Base-by-base conservation (phyloP, 1,139 yeast species). In the Geotrichum reessii region DNA sequence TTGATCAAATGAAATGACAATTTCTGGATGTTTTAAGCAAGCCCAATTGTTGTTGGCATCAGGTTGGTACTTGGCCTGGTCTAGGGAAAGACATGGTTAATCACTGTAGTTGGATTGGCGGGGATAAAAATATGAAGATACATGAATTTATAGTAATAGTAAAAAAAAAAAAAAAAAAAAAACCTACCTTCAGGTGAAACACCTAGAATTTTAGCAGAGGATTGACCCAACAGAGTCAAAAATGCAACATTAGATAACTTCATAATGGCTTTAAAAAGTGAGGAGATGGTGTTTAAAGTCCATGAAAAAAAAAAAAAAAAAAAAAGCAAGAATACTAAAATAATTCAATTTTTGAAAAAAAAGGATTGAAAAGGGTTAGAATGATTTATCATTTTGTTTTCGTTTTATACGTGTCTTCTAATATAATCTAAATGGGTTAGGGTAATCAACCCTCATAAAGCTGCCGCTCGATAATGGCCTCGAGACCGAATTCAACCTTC, bases 1-100 rank as follows among this genome's bases (percentile, higher is more conserved):
- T 67, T 85, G 88, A 50, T 77, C 77, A 56, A 76, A 78, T 31
- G 84, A 76, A 31, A 92, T 73, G 21, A 75, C 76, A 5, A 90
- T 81, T 19, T 83, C 79, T 0, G 95, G 85, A 67, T 87, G 80
- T 27, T 74, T 70, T 48, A 92, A 71, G 74, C 98, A 92, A 9
- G 76, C 73, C 92, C 95, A 92, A 59, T 76, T 75, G 22, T 80
- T 80, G 8, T 74, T 66, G 6, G 69, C 64, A 55, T 75, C 76
- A 0, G 95, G 85, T 28, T 71, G 64, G 68, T 91, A 92, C 48
- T 81, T 71, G 11, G 73, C 69, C 61, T 78, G 80, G 50, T 76
- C 73, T 58, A 48, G 9, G 22, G 24, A 17, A 4, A 28, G 25
- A 12, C 14, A 33, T 8, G 12, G 12, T 28, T 50, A 33, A 22